phyloP scores from a whole-genome alignment of 2,329 filamentous ascomycete genomes.

The Aspergillus transmontanensis region DNA sequence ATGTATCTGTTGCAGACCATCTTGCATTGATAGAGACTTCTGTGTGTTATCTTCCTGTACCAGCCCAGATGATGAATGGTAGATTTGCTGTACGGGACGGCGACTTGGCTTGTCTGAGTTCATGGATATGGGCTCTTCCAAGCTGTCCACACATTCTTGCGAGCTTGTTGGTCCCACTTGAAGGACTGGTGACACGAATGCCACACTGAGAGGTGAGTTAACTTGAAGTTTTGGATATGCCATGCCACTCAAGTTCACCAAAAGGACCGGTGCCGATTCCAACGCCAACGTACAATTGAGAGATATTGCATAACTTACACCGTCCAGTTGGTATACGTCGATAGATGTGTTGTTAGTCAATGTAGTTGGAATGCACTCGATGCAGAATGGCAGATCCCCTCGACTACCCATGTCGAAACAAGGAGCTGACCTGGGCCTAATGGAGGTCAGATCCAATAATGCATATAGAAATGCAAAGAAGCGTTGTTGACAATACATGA shows the following conservation, averaged over 20 bases:
- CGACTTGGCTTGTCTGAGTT: neutral
- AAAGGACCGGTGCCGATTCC: neutral
- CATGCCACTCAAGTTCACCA: neutral
- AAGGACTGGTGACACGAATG: neutral
- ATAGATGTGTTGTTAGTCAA: neutral
- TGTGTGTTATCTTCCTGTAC: neutral
- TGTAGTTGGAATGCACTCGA: neutral
- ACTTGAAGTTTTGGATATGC: neutral
- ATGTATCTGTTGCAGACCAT: neutral
- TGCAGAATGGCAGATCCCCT: neutral
- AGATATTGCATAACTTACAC: neutral
- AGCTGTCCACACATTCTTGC: neutral
- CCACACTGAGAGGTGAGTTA: neutral
- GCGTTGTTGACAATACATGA: constrained; percentile 8
- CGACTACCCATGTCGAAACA: neutral
- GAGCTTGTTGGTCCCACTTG: neutral
- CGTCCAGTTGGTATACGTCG: neutral
- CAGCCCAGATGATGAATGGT: neutral
- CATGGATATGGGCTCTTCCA: neutral
- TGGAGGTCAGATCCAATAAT: neutral
- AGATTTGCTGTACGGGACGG: neutral
- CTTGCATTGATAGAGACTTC: neutral
- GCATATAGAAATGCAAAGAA: constrained; percentile 6
- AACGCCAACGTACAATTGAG: neutral
- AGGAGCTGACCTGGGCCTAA: neutral